Conservation (phyloP, 345 rosid genomes). For the Capsella bursapastoris region DNA sequence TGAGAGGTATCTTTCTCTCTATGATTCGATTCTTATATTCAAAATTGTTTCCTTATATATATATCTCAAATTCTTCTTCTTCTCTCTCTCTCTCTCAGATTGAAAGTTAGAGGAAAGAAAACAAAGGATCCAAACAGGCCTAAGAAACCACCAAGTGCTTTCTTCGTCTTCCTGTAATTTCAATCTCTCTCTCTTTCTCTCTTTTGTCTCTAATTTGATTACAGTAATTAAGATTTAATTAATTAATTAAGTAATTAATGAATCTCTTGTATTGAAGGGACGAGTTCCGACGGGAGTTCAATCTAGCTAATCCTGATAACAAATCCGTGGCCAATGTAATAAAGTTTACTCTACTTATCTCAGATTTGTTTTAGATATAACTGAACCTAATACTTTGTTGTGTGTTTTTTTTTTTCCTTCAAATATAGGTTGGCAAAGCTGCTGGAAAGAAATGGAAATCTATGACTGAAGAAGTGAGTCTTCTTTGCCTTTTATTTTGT, state of each 20-base stretch:
- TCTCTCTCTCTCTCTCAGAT: conserved; percentile 39
- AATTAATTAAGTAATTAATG: neutral
- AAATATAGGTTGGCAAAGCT: conserved; percentile 74
- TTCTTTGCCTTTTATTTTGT: neutral
- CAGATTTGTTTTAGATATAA: neutral
- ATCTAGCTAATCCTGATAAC: conserved; percentile 72
- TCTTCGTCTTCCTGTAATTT: conserved; percentile 74
- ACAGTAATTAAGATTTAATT: neutral
- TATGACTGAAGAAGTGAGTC: conserved; percentile 63
- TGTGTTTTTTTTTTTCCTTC: neutral
- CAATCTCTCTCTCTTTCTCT: neutral
- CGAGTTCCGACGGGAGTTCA: conserved; percentile 68
- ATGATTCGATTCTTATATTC: conserved; percentile 24
- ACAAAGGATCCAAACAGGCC: conserved; percentile 80
- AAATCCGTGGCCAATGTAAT: conserved; percentile 74
- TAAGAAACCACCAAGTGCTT: conserved; percentile 77
- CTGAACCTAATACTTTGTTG: neutral
- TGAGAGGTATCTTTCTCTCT: conserved; percentile 44
- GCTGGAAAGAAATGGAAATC: conserved; percentile 80
- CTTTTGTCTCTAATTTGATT: neutral
- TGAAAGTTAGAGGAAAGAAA: conserved; percentile 66
- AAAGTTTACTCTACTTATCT: neutral
- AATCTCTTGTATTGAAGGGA: conserved; percentile 51
- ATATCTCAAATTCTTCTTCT: too few relatives aligned
- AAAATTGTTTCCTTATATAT: neutral